These are phyloP conservation scores for Posidonia australis DNA, from an alignment of 106 monocot species.

Conservation along the genomic window DNA sequence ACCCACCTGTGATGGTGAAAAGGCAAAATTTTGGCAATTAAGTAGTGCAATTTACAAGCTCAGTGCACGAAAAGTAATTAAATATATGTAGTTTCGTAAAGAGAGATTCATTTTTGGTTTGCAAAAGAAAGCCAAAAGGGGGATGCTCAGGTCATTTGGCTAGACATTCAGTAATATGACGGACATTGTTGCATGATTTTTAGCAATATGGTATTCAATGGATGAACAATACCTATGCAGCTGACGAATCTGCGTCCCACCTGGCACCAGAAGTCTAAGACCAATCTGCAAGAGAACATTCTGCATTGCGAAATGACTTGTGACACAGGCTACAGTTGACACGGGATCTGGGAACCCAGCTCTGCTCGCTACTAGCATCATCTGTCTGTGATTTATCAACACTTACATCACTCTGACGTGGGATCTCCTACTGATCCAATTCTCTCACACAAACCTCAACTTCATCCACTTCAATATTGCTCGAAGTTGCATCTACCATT, in stretches of 20 bases:
- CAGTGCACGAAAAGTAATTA: not conserved
- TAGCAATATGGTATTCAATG: not conserved
- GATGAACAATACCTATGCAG: slow-evolving; percentile 52
- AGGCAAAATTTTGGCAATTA: not conserved
- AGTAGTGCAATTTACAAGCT: not conserved
- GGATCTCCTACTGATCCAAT: slow-evolving; percentile 41
- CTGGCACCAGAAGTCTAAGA: slow-evolving; percentile 68
- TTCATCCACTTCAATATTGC: slow-evolving; percentile 8
- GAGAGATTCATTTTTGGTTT: not conserved
- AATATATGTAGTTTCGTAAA: not conserved
- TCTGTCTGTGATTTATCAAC: slow-evolving; percentile 16
- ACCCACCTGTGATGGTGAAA: slow-evolving; percentile 59
- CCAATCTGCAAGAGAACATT: slow-evolving; percentile 97
- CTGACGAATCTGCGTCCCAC: slow-evolving; percentile 90
- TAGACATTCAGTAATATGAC: not conserved
- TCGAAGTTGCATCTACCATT: not conserved
- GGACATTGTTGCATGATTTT: not conserved
- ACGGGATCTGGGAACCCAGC: slow-evolving; percentile 62
- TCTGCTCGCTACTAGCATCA: slow-evolving; percentile 52
- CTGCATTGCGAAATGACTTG: slow-evolving; percentile 96
- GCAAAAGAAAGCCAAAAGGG: too few species aligned
- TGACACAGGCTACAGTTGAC: slow-evolving; percentile 83
- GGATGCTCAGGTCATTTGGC: not conserved
- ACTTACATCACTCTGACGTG: slow-evolving; percentile 39
- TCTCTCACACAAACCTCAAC: slow-evolving; percentile 16